Evolutionary conservation across 129 eudicot genomes (phyloP).

Genomic region (Pittosporum tobira): DNA sequence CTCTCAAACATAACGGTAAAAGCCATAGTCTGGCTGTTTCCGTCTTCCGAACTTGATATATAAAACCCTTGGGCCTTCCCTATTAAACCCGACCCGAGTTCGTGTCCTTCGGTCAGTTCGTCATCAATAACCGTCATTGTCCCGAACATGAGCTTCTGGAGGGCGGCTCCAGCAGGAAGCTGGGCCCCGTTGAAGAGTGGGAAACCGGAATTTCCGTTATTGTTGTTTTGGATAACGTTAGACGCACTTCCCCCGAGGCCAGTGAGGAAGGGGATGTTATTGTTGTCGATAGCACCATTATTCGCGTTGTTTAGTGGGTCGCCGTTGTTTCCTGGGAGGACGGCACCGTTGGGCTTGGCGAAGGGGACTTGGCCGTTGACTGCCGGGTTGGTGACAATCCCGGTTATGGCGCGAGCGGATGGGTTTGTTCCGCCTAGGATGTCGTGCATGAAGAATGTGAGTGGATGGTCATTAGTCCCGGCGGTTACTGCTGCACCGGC

Average conservation of each 20-base stretch:
- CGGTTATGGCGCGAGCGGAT: conserved; percentile 63
- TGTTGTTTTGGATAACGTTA: conserved; percentile 24
- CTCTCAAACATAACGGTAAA: conserved; percentile 46
- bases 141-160: conserved; percentile 69
- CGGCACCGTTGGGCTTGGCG: conserved; percentile 69
- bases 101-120: conserved; percentile 61
- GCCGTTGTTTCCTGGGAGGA: conserved; percentile 44
- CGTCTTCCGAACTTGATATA: conserved; percentile 47
- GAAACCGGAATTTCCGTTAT: conserved; percentile 29
- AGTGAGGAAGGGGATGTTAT: conserved; percentile 59
- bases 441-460: conserved; percentile 76
- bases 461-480: conserved; percentile 25
- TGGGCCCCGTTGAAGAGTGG: conserved; percentile 37
- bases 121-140: conserved; percentile 64
- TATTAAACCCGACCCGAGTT: conserved; percentile 44
- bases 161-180: conserved; percentile 34
- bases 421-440: conserved; percentile 70
- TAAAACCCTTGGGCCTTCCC: conserved; percentile 75
- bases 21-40: conserved; percentile 56
- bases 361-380: conserved; percentile 69
- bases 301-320: conserved; percentile 34
- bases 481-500: conserved; percentile 8
- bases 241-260: conserved; percentile 43
- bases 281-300: conserved; percentile 47
- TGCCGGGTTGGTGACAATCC: conserved; percentile 55